Evolutionary conservation across 768 basidiomycete species (phyloP), one percentile per base, ranked within the genome.

Genomic region (Boletus barrowsii): DNA sequence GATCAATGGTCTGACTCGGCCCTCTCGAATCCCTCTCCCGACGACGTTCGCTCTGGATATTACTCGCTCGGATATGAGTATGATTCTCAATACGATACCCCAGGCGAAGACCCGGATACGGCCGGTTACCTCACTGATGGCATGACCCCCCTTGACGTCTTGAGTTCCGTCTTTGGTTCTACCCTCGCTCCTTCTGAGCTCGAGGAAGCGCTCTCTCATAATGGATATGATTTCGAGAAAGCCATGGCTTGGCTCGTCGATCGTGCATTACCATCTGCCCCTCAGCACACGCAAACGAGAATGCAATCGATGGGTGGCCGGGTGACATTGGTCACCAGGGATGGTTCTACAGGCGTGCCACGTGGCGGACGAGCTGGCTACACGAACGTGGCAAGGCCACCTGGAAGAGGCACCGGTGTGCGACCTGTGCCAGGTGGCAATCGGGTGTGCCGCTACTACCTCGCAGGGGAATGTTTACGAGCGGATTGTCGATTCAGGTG

Each of bases 401-500:
- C 52, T 11, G 62, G 57, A 8, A 64, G 70, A 41, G 57, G 61
- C 47, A 70, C 69, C 17, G 68, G 59, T 49, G 64, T 61, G 11
- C 69, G 73, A 29, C 66, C 74, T 40, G 73, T 68, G 2, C 72
- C 77, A 1, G 80, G 81, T 44, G 86, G 85, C 10, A 68, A 70
- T 63, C 77, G 92, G 54, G 94, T 99, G 26, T 99, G 97, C 71
- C 79, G 97, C 51, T 98, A 98, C 69, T 99, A 94, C 73, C 82
- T 99, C 24, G 91, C 93, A 8, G 97, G 97, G 15, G 95, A 98
- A 71, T 99, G 97, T 67, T 75, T 98, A 54, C 76, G 97, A 44
- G 91, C 94, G 41, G 97, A 99, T 74, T 98, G 97, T 74, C 85
- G 96, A 53, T 99, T 98, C 77, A 98, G 93, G 96, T 96, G 53